Evolutionary conservation across 345 rosid genomes (phyloP).

Genomic region (Capsella bursapastoris): DNA sequence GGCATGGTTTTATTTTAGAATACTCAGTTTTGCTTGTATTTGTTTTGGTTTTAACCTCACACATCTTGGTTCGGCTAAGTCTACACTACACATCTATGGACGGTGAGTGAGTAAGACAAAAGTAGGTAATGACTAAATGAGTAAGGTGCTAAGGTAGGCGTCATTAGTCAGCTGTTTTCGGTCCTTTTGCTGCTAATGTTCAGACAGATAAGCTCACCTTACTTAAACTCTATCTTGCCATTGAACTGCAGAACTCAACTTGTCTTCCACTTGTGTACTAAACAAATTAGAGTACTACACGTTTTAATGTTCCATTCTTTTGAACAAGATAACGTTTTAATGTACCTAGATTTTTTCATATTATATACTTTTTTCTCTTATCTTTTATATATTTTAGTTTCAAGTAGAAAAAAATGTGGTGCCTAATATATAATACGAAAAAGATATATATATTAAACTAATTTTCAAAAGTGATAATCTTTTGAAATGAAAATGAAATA

Average conservation of each 20-base stretch:
- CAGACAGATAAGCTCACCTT: slow-evolving; percentile 24
- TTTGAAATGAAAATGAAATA: neutral
- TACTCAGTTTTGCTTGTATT: neutral
- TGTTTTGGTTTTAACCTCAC: neutral
- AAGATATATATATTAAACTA: slow-evolving; percentile 8
- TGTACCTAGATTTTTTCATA: neutral
- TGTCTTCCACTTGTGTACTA: slow-evolving; percentile 25
- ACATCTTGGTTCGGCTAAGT: neutral
- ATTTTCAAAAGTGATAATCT: slow-evolving; percentile 1
- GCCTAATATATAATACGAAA: slow-evolving; percentile 3
- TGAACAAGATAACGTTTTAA: slow-evolving; percentile 26
- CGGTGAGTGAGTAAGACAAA: slow-evolving; percentile 28
- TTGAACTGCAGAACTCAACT: slow-evolving; percentile 27
- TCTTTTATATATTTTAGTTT: neutral
- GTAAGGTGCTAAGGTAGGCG: neutral
- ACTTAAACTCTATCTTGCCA: neutral
- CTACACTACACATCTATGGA: neutral
- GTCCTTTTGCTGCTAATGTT: slow-evolving; percentile 25
- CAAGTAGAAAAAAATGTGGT: neutral
- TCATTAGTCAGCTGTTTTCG: neutral
- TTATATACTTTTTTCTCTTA: neutral
- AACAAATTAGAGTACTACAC: slow-evolving; percentile 22
- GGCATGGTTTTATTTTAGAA: too few species aligned
- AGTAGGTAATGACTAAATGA: slow-evolving; percentile 23
- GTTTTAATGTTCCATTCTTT: neutral